Conservation (phyloP, 2,329 filamentous ascomycete species). For the Stemphylium lycopersici region DNA sequence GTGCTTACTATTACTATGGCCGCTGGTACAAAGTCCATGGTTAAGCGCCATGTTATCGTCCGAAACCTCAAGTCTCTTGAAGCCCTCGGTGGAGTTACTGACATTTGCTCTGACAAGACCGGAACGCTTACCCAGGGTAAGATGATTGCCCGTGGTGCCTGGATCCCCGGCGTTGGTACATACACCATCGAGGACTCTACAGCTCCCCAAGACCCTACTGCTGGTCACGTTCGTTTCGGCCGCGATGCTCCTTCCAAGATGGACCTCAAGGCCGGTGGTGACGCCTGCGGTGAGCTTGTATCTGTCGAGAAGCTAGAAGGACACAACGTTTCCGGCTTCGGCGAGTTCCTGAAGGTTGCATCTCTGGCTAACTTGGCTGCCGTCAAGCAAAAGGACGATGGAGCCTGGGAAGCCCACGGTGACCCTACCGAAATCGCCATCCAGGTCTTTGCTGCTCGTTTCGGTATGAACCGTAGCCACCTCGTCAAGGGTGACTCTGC, state of each 20-base stretch:
- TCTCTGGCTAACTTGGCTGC: conserved; percentile 59
- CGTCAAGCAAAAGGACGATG: conserved; percentile 54
- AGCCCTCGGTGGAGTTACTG: conserved; percentile 45
- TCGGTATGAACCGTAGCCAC: conserved; percentile 65
- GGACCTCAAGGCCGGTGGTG: conserved; percentile 30
- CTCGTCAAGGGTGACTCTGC: conserved; percentile 50
- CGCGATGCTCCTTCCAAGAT: conserved; percentile 33
- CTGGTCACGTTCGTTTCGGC: conserved; percentile 38
- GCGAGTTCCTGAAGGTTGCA: conserved; percentile 44
- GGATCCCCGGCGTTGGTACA: conserved; percentile 47
- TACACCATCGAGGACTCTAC: conserved; percentile 46
- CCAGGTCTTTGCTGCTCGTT: conserved; percentile 74
- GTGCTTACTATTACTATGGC: conserved; percentile 49
- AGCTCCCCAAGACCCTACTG: conserved; percentile 43
- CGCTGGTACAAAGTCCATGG: conserved; percentile 46
- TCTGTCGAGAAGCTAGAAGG: conserved; percentile 29
- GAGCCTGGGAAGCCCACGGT: conserved; percentile 47
- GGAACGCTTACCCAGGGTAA: conserved; percentile 45
- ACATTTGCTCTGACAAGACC: conserved; percentile 45
- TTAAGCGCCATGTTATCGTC: conserved; percentile 44
- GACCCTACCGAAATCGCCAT: conserved; percentile 72
- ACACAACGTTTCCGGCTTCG: conserved; percentile 28
- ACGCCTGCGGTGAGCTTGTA: conserved; percentile 18
- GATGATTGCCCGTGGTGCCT: conserved; percentile 47
- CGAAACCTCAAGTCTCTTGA: conserved; percentile 47